phyloP scores from a whole-genome alignment of 768 basidiomycete genomes.

The Pleurotus eryngii region DNA sequence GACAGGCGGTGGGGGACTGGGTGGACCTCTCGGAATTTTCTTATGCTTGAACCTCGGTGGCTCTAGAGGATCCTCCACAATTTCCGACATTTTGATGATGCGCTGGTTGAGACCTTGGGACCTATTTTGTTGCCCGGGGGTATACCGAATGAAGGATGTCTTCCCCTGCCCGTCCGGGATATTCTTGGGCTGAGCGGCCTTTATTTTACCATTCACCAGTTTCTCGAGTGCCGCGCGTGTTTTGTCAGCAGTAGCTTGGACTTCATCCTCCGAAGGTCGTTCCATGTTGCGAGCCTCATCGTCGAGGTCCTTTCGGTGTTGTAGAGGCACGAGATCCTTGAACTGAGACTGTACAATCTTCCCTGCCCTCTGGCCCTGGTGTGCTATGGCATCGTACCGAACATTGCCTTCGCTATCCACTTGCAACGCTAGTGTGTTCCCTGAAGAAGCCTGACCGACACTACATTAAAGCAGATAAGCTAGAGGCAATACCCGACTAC shows the following conservation, averaged over 20 bases:
- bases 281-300: slow-evolving; percentile 79
- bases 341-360: slow-evolving; percentile 92
- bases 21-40: slow-evolving; percentile 96
- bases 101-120: slow-evolving; percentile 77
- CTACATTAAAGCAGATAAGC: not conserved
- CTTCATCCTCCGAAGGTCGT: slow-evolving; percentile 89
- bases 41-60: slow-evolving; percentile 98
- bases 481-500: slow-evolving; percentile 15
- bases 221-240: slow-evolving; percentile 92
- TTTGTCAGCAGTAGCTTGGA: slow-evolving; percentile 86
- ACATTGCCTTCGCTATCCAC: slow-evolving; percentile 97
- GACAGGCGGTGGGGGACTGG: slow-evolving; percentile 94
- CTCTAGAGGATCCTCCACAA: slow-evolving; percentile 96
- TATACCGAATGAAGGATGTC: slow-evolving; percentile 92
- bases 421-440: slow-evolving; percentile 94
- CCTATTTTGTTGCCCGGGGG: slow-evolving; percentile 85
- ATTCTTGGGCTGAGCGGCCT: slow-evolving; percentile 96
- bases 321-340: slow-evolving; percentile 94
- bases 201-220: slow-evolving; percentile 93
- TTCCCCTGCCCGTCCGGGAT: slow-evolving; percentile 83
- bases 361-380: slow-evolving; percentile 87
- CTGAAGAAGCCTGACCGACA: slow-evolving; percentile 67
- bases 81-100: slow-evolving; percentile 98
- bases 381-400: slow-evolving; percentile 94
- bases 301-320: slow-evolving; percentile 82